Percentiles rank a stretch among this genome's conserved stretches.
phyloP scores from a whole-genome alignment of 2,329 filamentous ascomycete species.

The Cladophialophora bantiana region DNA sequence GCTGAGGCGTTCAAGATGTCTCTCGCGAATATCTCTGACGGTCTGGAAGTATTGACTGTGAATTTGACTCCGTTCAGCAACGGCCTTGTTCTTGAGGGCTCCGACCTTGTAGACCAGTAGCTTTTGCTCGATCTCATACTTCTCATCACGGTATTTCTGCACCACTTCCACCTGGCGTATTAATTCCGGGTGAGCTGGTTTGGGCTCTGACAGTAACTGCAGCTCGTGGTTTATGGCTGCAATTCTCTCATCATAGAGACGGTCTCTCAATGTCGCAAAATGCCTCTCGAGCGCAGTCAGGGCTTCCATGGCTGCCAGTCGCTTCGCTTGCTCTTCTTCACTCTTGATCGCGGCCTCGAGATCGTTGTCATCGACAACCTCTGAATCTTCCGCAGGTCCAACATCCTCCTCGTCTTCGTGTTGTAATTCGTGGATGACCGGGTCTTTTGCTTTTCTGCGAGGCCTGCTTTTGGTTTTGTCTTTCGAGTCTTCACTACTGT shows the following conservation, averaged over 20 bases:
- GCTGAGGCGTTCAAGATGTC: slow-evolving; percentile 78
- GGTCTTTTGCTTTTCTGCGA: slow-evolving; percentile 48
- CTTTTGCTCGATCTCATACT: slow-evolving; percentile 75
- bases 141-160: slow-evolving; percentile 80
- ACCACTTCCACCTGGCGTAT: slow-evolving; percentile 88
- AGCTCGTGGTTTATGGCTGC: slow-evolving; percentile 76
- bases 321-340: slow-evolving; percentile 70
- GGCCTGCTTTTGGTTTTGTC: slow-evolving; percentile 54
- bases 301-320: slow-evolving; percentile 79
- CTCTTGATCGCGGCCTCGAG: slow-evolving; percentile 55
- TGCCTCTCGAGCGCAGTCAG: slow-evolving; percentile 83
- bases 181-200: slow-evolving; percentile 84
- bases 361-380: slow-evolving; percentile 53
- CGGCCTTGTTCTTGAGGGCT: slow-evolving; percentile 74
- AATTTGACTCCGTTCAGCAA: slow-evolving; percentile 83
- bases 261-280: slow-evolving; percentile 80
- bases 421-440: slow-evolving; percentile 51
- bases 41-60: slow-evolving; percentile 91
- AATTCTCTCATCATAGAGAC: slow-evolving; percentile 87
- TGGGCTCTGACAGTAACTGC: slow-evolving; percentile 63
- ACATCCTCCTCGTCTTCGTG: slow-evolving; percentile 59
- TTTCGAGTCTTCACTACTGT: slow-evolving; percentile 66
- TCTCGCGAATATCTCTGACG: slow-evolving; percentile 81
- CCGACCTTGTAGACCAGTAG: slow-evolving; percentile 76
- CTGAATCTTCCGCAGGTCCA: slow-evolving; percentile 55